Base-by-base conservation (phyloP, 805 yeast genomes). In the Kluyveromyces nonfermentans region DNA sequence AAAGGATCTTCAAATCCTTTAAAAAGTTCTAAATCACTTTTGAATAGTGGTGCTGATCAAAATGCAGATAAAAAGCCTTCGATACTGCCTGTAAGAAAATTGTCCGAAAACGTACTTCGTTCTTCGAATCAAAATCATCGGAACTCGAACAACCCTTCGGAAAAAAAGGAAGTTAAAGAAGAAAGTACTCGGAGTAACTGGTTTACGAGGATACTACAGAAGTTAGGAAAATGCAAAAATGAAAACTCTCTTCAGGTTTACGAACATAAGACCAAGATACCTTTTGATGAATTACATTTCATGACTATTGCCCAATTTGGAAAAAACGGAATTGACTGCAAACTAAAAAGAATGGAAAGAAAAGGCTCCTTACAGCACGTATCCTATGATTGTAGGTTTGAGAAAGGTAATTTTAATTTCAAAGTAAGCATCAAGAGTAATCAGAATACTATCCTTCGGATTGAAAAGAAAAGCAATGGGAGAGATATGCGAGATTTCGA, bases 231-330 rank as follows among this genome's bases (percentile, higher is more conserved):
- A 7, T 37, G 34, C 16, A 37, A 46, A 21, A 22, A 46, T 10
- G 40, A 35, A 7, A 43, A 40, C 4, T 39, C 42, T 2, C 47
- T 45, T 21, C 40, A 51, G 12, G 39, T 48, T 2, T 43, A 43
- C 19, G 54, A 54, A 32, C 62, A 60, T 41, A 33, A 33, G n/a
- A 53, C 61, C 3, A 43, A n/a, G 4, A 45, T 59, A 2, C 42
- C 60, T 2, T 62, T 60, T 46, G 65, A 62, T 41, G 55, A 55
- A 32, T 53, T 55, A 7, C 61, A 60, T 44, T 46, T 52, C 40
- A 35, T 59, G 16, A 51, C 60, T 17, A 37, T 60, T 30, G 48
- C 51, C 37, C 58, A 57, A 36, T 56, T 62, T 42, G 53, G 52
- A 15, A 54, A 52, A 31, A 49, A 53, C 35, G 55, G 54, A 10